Evolutionary conservation across 1,284 basidiomycete genomes (phyloP).

Genomic region (Limonomyces culmigenus): DNA sequence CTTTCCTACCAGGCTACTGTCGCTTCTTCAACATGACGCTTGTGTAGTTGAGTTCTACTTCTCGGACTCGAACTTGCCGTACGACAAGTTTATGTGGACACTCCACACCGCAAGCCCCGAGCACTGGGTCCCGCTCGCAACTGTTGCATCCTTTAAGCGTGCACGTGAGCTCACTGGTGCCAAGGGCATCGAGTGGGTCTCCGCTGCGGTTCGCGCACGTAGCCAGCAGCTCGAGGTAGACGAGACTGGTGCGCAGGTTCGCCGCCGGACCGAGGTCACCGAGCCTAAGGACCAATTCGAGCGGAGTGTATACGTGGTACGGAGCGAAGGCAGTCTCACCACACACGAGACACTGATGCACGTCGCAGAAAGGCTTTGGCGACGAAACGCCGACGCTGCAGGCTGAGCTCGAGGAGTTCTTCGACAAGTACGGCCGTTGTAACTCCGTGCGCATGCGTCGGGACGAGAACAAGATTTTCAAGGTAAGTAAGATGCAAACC

Average conservation of each 20-base stretch:
- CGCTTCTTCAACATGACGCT: too few species aligned
- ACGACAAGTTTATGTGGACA: conserved; percentile 97
- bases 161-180: conserved; percentile 61
- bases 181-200: conserved; percentile 49
- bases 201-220: conserved; percentile 38
- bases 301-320: conserved; percentile 70
- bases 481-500: conserved; percentile 25
- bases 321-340: too few species aligned
- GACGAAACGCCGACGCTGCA: conserved; percentile 61
- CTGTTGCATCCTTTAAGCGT: conserved; percentile 89
- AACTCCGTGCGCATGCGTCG: conserved; percentile 83
- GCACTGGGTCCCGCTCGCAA: conserved; percentile 86
- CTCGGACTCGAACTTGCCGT: conserved; percentile 90
- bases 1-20: too few species aligned
- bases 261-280: conserved; percentile 55
- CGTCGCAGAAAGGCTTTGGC: conserved; percentile 76
- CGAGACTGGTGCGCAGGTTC: conserved; percentile 55
- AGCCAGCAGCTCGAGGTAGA: conserved; percentile 67
- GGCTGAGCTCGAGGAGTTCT: conserved; percentile 68
- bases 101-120: conserved; percentile 61
- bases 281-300: conserved; percentile 63
- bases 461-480: conserved; percentile 64
- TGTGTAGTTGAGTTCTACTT: conserved; percentile 93
- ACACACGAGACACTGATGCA: too few species aligned
- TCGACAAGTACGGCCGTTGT: conserved; percentile 66